Evolutionary conservation across 768 basidiomycete species (phyloP).

Genomic region (Brasilioporus rufonigricans): DNA sequence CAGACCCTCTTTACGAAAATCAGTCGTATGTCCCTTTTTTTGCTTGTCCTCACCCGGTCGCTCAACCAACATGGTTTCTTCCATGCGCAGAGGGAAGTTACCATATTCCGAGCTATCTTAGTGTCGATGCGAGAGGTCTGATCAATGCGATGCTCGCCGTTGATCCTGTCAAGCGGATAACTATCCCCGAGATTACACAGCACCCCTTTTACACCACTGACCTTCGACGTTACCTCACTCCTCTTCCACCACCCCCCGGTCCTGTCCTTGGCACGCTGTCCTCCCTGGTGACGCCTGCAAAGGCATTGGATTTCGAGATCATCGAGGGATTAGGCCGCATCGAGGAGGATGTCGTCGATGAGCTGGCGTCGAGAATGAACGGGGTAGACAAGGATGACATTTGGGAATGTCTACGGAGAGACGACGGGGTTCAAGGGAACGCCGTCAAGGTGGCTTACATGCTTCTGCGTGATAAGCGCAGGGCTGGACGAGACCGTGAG

Average conservation of each 20-base stretch:
- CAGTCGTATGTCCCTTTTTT: conserved; percentile 53
- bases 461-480: conserved; percentile 83
- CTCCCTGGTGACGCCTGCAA: conserved; percentile 66
- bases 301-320: conserved; percentile 71
- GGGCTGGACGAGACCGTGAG: conserved; percentile 83
- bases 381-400: conserved; percentile 82
- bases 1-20: conserved; percentile 93
- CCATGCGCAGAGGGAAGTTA: conserved; percentile 73
- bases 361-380: conserved; percentile 67
- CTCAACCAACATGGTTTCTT: background rate
- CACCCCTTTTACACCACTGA: conserved; percentile 90
- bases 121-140: conserved; percentile 71
- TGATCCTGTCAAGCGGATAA: conserved; percentile 94
- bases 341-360: conserved; percentile 88
- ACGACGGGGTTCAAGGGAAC: conserved; percentile 86
- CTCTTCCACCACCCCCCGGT: conserved; percentile 74
- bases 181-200: conserved; percentile 84
- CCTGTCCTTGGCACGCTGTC: conserved; percentile 75
- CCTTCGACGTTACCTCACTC: conserved; percentile 81
- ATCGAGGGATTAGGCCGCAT: conserved; percentile 92
- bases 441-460: conserved; percentile 96
- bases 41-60: too few species aligned
- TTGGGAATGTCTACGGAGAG: conserved; percentile 78
- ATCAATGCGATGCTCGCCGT: conserved; percentile 90
- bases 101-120: conserved; percentile 79